Evolutionary conservation across 2,329 filamentous ascomycete genomes (phyloP), one percentile per base, ranked within the genome.

Genomic region (Phoma sp.): DNA sequence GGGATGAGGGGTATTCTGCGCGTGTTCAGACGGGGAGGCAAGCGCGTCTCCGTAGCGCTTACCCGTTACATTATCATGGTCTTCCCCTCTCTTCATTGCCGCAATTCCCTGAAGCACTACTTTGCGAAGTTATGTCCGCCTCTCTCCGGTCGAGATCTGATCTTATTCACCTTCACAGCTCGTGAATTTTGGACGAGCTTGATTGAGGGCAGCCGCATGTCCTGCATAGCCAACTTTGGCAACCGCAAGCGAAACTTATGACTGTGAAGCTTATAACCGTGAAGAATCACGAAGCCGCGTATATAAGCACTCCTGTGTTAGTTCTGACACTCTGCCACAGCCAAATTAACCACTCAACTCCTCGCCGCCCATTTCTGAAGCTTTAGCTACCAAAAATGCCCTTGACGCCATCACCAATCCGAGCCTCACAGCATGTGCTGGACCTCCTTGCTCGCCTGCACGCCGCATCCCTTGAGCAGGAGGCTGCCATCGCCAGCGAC

Each of bases 401-500:
- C 7, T 17, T 20, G 25, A 30, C 10, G 2, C 45, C 36, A 18
- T 33, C 28, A 12, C 45, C 28, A 33, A 33, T 52, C 6, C 20
- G 33, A 7, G 42, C 53, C 2, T 42, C 32, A 7, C 36, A 30
- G 42, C 40, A 54, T 20, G 37, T 57, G 26, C 30, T 51, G 15
- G 36, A 42, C 9, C 32, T 51, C 6, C 40, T 54, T 7, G 50
- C 54, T 6, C 28, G 34, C 10, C 46, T 53, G 15, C 54, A 54
- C 28, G 47, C 47, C 12, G 30, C 39, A 4, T 54, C 50, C 20
- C 32, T 49, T 1, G 45, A 57, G 23, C 45, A 50, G 42, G 43
- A 57, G 42, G 49, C 39, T 17, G 38, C 42, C 7, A 38, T 56
- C 23, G 42, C 51, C 11, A 47, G 38, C 26, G n/a, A n/a, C n/a